Percentiles rank a stretch among this genome's conserved stretches.
Conservation (phyloP, 106 monocot genomes). For the Acorus calamus region DNA sequence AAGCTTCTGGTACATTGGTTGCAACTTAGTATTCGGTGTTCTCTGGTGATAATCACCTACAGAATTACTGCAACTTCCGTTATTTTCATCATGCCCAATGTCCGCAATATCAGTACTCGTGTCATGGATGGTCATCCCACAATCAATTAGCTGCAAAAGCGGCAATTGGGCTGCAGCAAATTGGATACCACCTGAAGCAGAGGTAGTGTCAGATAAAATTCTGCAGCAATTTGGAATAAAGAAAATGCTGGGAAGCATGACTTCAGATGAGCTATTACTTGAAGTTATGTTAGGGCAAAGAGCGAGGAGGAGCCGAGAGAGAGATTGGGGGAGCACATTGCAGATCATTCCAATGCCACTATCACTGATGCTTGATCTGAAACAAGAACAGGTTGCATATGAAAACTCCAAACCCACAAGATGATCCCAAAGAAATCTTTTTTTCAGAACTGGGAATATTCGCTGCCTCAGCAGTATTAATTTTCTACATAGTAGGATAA, state of each 20-base stretch:
- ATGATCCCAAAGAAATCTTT: not conserved
- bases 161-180: slow-evolving; percentile 86
- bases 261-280: slow-evolving; percentile 36
- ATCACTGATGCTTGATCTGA: slow-evolving; percentile 85
- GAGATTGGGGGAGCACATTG: slow-evolving; percentile 58
- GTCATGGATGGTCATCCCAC: slow-evolving; percentile 77
- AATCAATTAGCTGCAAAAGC: slow-evolving; percentile 72
- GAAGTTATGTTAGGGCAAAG: slow-evolving; percentile 85
- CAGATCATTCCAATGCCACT: slow-evolving; percentile 98
- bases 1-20: slow-evolving; percentile 66
- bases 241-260: not conserved
- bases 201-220: not conserved
- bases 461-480: too few relatives aligned
- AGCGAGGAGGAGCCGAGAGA: slow-evolving; percentile 80
- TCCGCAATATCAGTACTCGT: slow-evolving; percentile 20
- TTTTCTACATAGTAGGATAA: too few relatives aligned
- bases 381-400: slow-evolving; percentile 2
- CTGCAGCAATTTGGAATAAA: not conserved
- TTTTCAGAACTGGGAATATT: not conserved
- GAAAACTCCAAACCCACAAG: not conserved
- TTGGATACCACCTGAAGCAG: slow-evolving; percentile 80
- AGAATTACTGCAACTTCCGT: slow-evolving; percentile 2
- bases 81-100: slow-evolving; percentile 16
- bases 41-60: slow-evolving; percentile 12
- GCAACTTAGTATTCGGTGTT: slow-evolving; percentile 8